phyloP scores from a whole-genome alignment of 1,284 basidiomycete species.

The Cryptococcus sp. region DNA sequence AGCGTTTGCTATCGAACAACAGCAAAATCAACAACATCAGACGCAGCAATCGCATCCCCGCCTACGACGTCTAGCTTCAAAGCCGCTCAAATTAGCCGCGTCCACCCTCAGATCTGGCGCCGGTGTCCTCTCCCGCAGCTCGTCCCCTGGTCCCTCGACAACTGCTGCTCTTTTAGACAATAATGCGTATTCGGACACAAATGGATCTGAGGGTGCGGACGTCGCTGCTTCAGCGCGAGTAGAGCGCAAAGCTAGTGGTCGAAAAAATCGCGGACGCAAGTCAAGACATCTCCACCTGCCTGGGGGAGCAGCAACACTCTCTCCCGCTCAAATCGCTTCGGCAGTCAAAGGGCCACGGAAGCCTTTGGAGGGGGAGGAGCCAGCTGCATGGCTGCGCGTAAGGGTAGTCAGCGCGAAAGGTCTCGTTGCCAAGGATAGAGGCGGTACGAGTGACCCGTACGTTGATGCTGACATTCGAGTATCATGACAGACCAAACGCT shows the following conservation, averaged over 20 bases:
- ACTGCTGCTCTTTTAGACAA: neutral
- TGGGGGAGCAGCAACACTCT: slow-evolving; percentile 16
- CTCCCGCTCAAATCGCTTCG: slow-evolving; percentile 38
- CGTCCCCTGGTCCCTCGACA: slow-evolving; percentile 4
- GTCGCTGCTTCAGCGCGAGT: neutral
- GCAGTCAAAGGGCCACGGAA: slow-evolving; percentile 43
- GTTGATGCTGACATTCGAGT: slow-evolving; percentile 15
- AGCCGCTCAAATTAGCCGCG: slow-evolving; percentile 49
- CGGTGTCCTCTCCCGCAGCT: slow-evolving; percentile 3
- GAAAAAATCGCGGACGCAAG: no score
- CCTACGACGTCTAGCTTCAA: slow-evolving; percentile 36
- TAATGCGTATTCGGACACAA: no score
- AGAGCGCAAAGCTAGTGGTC: neutral
- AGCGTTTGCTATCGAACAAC: no score
- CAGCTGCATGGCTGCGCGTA: slow-evolving; percentile 51
- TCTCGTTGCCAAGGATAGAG: slow-evolving; percentile 56
- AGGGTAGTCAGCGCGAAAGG: slow-evolving; percentile 54
- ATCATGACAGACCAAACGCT: slow-evolving; percentile 5
- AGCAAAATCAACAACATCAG: no score
- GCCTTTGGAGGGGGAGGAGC: slow-evolving; percentile 50
- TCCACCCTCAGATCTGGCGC: slow-evolving; percentile 32
- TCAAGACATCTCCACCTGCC: slow-evolving; percentile 13
- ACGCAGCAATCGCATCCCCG: slow-evolving; percentile 10
- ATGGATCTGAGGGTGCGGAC: no score
- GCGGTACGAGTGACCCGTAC: slow-evolving; percentile 53